Percentiles rank a stretch among this genome's conserved stretches.
These are phyloP conservation scores for Chrysoporthe puriensis DNA, from an alignment of 2,329 filamentous ascomycete species.

Conservation along the genomic window DNA sequence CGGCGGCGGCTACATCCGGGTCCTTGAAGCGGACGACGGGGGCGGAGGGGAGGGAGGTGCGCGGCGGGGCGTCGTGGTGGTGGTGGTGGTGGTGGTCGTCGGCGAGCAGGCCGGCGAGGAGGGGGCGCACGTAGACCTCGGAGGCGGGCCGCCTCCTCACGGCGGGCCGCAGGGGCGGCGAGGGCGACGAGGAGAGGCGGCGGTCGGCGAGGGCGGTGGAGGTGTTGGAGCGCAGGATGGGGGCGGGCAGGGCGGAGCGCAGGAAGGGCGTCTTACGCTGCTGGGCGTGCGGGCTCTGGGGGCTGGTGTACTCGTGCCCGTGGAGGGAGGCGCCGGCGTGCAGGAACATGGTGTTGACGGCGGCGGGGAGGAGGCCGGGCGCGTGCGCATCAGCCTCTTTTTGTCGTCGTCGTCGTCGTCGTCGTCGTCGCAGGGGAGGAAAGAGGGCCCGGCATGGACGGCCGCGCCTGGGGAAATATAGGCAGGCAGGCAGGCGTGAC, in stretches of 20 bases:
- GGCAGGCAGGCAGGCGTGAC: slow-evolving; percentile 3
- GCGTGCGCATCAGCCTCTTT: background rate
- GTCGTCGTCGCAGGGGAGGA: background rate
- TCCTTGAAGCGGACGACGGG: slow-evolving; percentile 53
- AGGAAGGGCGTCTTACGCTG: slow-evolving; percentile 45
- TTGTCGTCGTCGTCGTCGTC: no score
- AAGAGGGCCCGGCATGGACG: background rate
- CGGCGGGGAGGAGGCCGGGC: background rate
- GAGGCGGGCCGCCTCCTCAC: slow-evolving; percentile 22
- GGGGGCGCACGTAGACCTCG: slow-evolving; percentile 35
- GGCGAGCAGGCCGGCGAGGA: slow-evolving; percentile 44
- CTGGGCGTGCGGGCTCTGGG: slow-evolving; percentile 37
- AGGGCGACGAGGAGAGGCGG: background rate
- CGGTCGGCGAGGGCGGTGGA: slow-evolving; percentile 20
- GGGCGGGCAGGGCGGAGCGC: slow-evolving; percentile 46
- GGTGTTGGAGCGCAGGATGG: slow-evolving; percentile 37
- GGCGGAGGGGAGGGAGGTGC: slow-evolving; percentile 5
- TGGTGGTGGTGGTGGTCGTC: slow-evolving; percentile 24
- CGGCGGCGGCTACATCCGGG: slow-evolving; percentile 36
- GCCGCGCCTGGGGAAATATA: no score
- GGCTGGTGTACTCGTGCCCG: slow-evolving; percentile 60
- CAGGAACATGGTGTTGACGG: slow-evolving; percentile 54
- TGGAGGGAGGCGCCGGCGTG: slow-evolving; percentile 63
- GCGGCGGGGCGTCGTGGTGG: background rate
- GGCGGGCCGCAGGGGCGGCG: slow-evolving; percentile 14